Evolutionary conservation across 768 basidiomycete genomes (phyloP).

Genomic region (Panellus pusillus): DNA sequence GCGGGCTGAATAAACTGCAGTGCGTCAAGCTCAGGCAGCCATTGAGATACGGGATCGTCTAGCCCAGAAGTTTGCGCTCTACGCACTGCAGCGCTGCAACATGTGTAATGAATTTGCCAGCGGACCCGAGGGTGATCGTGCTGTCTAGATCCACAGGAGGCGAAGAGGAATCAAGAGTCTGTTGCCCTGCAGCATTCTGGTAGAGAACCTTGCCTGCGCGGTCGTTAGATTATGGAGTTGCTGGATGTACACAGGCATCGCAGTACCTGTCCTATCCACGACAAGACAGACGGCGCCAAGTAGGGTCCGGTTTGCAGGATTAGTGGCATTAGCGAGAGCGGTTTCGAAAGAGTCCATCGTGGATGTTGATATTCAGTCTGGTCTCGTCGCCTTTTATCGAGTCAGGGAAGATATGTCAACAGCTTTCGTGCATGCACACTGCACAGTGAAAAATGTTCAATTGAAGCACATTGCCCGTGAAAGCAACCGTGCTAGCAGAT

Average conservation of each 20-base stretch:
- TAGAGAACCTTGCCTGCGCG: conserved; percentile 6
- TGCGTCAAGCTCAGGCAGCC: conserved; percentile 7
- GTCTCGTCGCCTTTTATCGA: too few species aligned
- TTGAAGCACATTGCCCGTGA: too few species aligned
- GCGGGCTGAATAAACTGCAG: conserved; percentile 5
- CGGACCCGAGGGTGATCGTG: conserved; percentile 12
- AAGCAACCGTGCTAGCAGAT: too few species aligned
- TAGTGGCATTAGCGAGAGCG: conserved; percentile 3
- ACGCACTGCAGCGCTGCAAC: conserved; percentile 17
- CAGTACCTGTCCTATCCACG: conserved; percentile 4
- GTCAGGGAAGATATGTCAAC: too few species aligned
- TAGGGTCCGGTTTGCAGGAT: background rate
- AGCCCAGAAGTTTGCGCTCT: conserved; percentile 1
- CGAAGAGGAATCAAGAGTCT: conserved; percentile 4
- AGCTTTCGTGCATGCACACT: too few species aligned
- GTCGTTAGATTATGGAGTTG: background rate
- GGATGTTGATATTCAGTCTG: too few species aligned
- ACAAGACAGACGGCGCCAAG: conserved; percentile 17
- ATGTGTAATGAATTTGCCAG: conserved; percentile 17
- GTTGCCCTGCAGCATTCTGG: conserved; percentile 11
- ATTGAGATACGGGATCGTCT: conserved; percentile 9
- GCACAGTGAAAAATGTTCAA: too few species aligned
- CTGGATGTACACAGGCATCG: too few species aligned
- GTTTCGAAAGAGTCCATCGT: conserved; percentile 13
- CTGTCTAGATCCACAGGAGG: conserved; percentile 4